These are phyloP conservation scores for Mortierella sp. DNA, from an alignment of 371 early-diverging fungal genomes.

Conservation along the genomic window DNA sequence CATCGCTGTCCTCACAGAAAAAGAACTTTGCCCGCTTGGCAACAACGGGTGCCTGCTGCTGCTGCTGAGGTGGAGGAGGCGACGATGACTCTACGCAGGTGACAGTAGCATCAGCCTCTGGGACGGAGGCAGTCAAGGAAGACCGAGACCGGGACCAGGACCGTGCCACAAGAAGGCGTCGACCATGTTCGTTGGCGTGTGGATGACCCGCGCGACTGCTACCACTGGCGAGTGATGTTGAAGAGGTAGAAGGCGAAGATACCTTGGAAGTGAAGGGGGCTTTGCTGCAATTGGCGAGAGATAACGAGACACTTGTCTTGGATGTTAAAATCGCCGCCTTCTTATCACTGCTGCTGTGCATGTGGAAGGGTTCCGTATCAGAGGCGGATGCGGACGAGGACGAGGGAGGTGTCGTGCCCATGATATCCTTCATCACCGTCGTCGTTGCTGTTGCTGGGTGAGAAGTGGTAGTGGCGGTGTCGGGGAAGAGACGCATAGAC, in stretches of 20 bases:
- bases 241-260: not conserved
- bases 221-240: not conserved
- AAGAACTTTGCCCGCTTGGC: slow-evolving; percentile 19
- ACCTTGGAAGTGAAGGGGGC: not conserved
- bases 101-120: too few relatives aligned
- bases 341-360: not conserved
- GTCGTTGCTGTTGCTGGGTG: not conserved
- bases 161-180: not conserved
- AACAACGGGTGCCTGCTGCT: not conserved
- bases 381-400: not conserved
- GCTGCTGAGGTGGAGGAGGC: not conserved
- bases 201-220: not conserved
- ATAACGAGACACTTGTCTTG: not conserved
- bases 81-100: not conserved
- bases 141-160: slow-evolving; percentile 2
- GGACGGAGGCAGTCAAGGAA: not conserved
- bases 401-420: not conserved
- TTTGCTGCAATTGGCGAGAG: slow-evolving; percentile 8
- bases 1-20: slow-evolving; percentile 3
- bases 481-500: not conserved
- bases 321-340: not conserved
- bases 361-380: not conserved
- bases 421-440: not conserved
- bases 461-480: not conserved
- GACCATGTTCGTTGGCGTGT: not conserved